These are phyloP conservation scores for Russula brevipes DNA, from an alignment of 768 basidiomycete genomes.

Conservation along the genomic window DNA sequence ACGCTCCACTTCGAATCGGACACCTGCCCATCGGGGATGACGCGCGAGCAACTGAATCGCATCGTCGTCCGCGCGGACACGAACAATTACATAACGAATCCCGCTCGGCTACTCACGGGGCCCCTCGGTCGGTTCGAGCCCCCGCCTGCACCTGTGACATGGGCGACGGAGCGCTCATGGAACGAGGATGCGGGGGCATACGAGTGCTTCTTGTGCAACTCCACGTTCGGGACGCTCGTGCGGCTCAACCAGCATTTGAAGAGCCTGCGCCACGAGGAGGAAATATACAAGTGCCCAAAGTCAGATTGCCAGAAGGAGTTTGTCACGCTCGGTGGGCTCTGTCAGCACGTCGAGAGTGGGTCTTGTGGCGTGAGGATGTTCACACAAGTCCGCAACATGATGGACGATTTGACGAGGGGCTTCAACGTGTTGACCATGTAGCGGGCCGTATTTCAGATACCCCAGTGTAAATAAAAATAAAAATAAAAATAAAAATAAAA, in stretches of 20 bases:
- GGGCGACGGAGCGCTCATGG: slow-evolving; percentile 39
- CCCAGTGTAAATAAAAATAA: too few species aligned
- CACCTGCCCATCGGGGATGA: slow-evolving; percentile 46
- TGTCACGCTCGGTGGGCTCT: slow-evolving; percentile 12
- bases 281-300: slow-evolving; percentile 16
- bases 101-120: neutral
- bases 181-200: slow-evolving; percentile 37
- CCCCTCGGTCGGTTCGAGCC: neutral
- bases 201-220: slow-evolving; percentile 63
- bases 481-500: too few species aligned
- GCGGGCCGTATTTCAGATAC: too few species aligned
- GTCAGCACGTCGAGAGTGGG: slow-evolving; percentile 16
- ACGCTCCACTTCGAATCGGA: slow-evolving; percentile 61
- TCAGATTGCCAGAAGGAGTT: slow-evolving; percentile 4
- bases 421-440: slow-evolving; percentile 1
- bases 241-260: slow-evolving; percentile 58
- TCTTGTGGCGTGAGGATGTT: slow-evolving; percentile 17
- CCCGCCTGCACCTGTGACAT: neutral
- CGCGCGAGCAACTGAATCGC: slow-evolving; percentile 30
- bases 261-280: slow-evolving; percentile 39
- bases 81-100: slow-evolving; percentile 12
- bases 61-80: neutral
- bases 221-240: slow-evolving; percentile 36
- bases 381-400: slow-evolving; percentile 6
- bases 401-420: slow-evolving; percentile 11